phyloP scores from a whole-genome alignment of 2,329 filamentous ascomycete species.

The Phaeophleospora eucalypticola region DNA sequence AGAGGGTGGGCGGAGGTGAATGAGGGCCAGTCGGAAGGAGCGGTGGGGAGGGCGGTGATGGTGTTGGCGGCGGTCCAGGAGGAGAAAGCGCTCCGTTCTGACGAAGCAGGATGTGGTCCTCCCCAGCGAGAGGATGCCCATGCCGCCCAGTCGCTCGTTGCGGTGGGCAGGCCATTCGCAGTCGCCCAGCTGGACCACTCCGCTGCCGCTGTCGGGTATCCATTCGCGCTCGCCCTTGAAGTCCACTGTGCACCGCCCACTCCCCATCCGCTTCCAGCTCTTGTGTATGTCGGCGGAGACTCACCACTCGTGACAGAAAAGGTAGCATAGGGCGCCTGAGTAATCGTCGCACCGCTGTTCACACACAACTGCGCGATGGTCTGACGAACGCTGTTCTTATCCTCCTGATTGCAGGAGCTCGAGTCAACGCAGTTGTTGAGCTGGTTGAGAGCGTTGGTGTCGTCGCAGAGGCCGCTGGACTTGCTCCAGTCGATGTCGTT shows the following conservation, averaged over 20 bases:
- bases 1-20: slow-evolving; percentile 30
- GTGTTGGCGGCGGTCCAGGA: slow-evolving; percentile 25
- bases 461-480: slow-evolving; percentile 20
- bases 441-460: slow-evolving; percentile 17
- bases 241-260: slow-evolving; percentile 7
- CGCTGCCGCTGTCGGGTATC: slow-evolving; percentile 19
- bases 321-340: slow-evolving; percentile 22
- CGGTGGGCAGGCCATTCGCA: slow-evolving; percentile 23
- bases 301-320: slow-evolving; percentile 26
- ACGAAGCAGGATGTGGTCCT: slow-evolving; percentile 10
- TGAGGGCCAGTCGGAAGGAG: slow-evolving; percentile 26
- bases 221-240: slow-evolving; percentile 15
- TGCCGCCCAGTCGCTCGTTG: slow-evolving; percentile 25
- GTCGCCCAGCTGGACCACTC: slow-evolving; percentile 22
- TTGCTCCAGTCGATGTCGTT: slow-evolving; percentile 11
- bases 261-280: slow-evolving; percentile 1
- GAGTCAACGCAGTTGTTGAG: slow-evolving; percentile 24
- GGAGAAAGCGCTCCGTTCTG: slow-evolving; percentile 14
- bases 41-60: slow-evolving; percentile 26
- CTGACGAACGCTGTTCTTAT: slow-evolving; percentile 26
- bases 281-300: slow-evolving; percentile 6
- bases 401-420: slow-evolving; percentile 20
- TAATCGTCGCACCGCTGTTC: slow-evolving; percentile 25
- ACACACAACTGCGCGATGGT: slow-evolving; percentile 28
- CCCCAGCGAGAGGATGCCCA: slow-evolving; percentile 27